Evolutionary conservation across 2,329 filamentous ascomycete species (phyloP).

Genomic region (Fusarium sarcochroum): DNA sequence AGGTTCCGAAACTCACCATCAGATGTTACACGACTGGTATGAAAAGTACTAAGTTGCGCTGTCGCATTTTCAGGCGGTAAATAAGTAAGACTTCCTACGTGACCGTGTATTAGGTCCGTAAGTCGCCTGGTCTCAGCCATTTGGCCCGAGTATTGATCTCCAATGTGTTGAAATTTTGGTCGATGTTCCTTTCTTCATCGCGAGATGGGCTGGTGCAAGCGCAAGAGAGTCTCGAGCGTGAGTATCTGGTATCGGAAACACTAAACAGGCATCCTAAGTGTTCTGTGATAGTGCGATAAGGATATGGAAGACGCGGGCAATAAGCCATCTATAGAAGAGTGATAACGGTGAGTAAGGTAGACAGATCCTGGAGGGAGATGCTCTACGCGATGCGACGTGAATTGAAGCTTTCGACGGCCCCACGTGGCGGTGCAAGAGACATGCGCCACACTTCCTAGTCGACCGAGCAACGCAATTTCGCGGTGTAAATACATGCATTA

Average conservation of each 20-base stretch:
- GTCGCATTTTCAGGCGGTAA: slow-evolving; percentile 43
- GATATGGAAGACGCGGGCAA: neutral
- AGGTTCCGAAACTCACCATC: slow-evolving; percentile 43
- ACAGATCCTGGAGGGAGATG: slow-evolving; percentile 9
- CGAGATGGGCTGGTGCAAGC: slow-evolving; percentile 44
- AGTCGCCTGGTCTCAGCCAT: slow-evolving; percentile 56
- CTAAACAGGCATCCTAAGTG: slow-evolving; percentile 40
- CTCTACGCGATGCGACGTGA: slow-evolving; percentile 30
- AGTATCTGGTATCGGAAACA: slow-evolving; percentile 17
- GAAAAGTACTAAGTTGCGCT: slow-evolving; percentile 48
- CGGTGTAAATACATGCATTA: slow-evolving; percentile 42
- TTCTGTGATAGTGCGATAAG: neutral
- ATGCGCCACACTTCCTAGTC: slow-evolving; percentile 48
- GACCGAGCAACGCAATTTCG: slow-evolving; percentile 49
- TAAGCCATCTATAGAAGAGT: slow-evolving; percentile 17
- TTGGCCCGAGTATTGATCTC: slow-evolving; percentile 52
- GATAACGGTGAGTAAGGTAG: slow-evolving; percentile 16
- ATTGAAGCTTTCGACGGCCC: slow-evolving; percentile 44
- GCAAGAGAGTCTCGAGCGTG: slow-evolving; percentile 43
- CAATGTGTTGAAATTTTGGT: slow-evolving; percentile 45
- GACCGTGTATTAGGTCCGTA: slow-evolving; percentile 52
- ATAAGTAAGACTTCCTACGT: slow-evolving; percentile 54
- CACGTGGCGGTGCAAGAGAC: slow-evolving; percentile 48
- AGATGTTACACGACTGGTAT: slow-evolving; percentile 50
- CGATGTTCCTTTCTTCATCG: slow-evolving; percentile 53